Evolutionary conservation across 208 protist species (phyloP), one percentile per base, ranked within the genome.

Genomic region (Borovskyia barvae): DNA sequence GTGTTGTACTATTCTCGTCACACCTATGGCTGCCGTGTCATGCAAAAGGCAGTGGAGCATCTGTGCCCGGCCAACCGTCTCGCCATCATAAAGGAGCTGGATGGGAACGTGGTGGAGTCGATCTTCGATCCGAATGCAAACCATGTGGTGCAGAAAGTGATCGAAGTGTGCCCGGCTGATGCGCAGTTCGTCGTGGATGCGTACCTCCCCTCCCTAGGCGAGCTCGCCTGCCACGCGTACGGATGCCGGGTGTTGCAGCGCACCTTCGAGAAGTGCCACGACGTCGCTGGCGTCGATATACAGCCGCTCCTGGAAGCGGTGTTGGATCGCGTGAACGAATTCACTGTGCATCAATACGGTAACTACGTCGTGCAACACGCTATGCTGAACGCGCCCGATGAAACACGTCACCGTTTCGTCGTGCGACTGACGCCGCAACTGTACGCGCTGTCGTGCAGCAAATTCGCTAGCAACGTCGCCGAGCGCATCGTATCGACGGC

Each of bases 351-450:
- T 65, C 95, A 99, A 73, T 99, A 98, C 70, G 98, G 97, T 41
- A 99, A 99, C 75, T 99, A 99, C 73, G 97, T 99, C 12, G 96
- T 99, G 43, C 98, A 99, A 83, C 97, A 99, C 61, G 91, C 97
- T 11, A 62, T 99, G 29, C 86, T 98, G 49, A 90, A 97, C 59
- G 94, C 96, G 12, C 81, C 76, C 0, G 72, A 70, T 20, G 77
- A 88, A 26, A 64, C 98, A 20, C 85, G 93, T 35, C 55, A 74
- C 37, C 64, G 66, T 25, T 93, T 98, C 36, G 62, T 98, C 5
- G 61, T 58, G 30, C 56, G 75, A 35, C 71, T 92, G 6, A 71
- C 75, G 26, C 85, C 82, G 40, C 82, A 93, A 49, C 63, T 94
- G 20, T 93, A 87, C 66, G 82, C 85, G 5, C 60, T 91, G 19